Evolutionary conservation across 176 grass and related monocot species (phyloP), one percentile per base, ranked within the genome.

Genomic region (Paspalum notatum): DNA sequence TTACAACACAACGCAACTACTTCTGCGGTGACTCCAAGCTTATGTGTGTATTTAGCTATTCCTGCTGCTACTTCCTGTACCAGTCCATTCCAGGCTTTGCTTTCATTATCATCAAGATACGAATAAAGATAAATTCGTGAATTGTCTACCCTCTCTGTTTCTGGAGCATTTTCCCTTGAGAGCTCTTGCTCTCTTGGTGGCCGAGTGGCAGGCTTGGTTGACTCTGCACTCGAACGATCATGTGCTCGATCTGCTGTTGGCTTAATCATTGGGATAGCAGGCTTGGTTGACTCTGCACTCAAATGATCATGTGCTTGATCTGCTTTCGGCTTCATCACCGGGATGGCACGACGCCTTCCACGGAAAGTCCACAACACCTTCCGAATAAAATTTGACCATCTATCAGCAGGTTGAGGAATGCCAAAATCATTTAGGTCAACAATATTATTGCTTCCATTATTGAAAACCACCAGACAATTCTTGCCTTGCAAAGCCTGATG

Each of bases 11-110:
- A 0, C n/a, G 0, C 0, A 22, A 1, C n/a, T 66, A 6, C 1
- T 0, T 74, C 6, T 0, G n/a, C 1, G 5, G 12, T 18, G 13
- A 68, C 4, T 0, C n/a, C 10, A 4, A 9, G 21, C 0, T 44
- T 74, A 15, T 0, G 0, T 0, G 0, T 74, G 70, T 83, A 43
- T 8, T 10, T 0, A 32, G 1, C 52, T 9, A 81, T 21, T 38
- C 59, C 53, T 14, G 1, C 1, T 55, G 59, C 80, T 22, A 74
- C 80, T n/a, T 10, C 2, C 0, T 1, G 0, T 0, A 68, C 10
- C 24, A 46, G 16, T 13, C n/a, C 53, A 21, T 56, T 21, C 53
- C 53, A 56, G 0, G 0, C 1, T 43, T 66, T 38, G 18, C 17
- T 42, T n/a, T 66, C 63, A 43, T 0, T 66, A 10, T 50, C 68